Conservation (phyloP, 2,329 filamentous ascomycete species). For the Diaporthe humulicola region DNA sequence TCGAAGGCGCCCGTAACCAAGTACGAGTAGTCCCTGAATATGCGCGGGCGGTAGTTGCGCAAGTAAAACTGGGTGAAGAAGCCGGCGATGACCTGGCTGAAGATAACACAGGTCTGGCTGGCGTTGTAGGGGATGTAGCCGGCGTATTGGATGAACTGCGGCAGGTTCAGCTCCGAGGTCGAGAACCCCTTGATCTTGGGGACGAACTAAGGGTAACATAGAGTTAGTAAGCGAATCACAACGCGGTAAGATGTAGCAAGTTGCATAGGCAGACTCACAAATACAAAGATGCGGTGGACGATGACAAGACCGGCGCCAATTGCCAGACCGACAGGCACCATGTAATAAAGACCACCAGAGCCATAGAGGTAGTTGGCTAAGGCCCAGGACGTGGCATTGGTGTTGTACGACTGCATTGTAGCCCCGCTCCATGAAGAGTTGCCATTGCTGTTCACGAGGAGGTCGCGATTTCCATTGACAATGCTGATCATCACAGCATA, state of each 20-base stretch:
- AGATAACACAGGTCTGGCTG: slow-evolving; percentile 67
- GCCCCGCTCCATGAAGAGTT: slow-evolving; percentile 67
- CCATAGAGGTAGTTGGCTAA: slow-evolving; percentile 68
- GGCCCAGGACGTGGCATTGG: slow-evolving; percentile 62
- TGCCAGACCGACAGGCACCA: slow-evolving; percentile 64
- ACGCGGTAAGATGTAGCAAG: background rate
- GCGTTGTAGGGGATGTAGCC: slow-evolving; percentile 68
- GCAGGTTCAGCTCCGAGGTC: slow-evolving; percentile 61
- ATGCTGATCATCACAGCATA: slow-evolving; percentile 70
- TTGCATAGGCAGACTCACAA: slow-evolving; percentile 50
- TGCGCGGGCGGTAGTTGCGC: slow-evolving; percentile 63
- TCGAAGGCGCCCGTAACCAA: slow-evolving; percentile 66
- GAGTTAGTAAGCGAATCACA: slow-evolving; percentile 15
- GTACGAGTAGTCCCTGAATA: slow-evolving; percentile 68
- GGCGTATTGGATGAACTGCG: slow-evolving; percentile 67
- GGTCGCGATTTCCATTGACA: slow-evolving; percentile 60
- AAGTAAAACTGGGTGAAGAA: slow-evolving; percentile 66
- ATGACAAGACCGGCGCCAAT: slow-evolving; percentile 61
- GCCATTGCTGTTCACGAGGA: slow-evolving; percentile 60
- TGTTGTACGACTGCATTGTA: slow-evolving; percentile 62
- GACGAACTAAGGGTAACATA: slow-evolving; percentile 52
- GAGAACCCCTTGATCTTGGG: slow-evolving; percentile 60
- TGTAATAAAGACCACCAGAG: slow-evolving; percentile 55
- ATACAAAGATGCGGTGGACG: slow-evolving; percentile 57
- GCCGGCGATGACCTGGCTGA: slow-evolving; percentile 59